Conservation (phyloP, 1,284 basidiomycete species). For the Heterobasidion annosum region DNA sequence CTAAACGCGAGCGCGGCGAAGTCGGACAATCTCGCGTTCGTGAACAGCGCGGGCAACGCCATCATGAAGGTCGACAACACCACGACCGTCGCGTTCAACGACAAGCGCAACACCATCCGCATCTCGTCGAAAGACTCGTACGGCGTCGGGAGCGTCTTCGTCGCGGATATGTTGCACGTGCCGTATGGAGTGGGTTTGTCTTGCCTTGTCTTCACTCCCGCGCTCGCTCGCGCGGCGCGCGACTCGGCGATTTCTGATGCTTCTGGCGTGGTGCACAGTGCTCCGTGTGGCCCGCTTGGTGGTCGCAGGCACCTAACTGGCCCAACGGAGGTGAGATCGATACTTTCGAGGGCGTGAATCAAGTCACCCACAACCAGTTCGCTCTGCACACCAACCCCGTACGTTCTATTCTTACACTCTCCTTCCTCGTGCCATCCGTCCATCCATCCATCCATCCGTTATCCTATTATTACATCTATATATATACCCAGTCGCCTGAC, state of each 20-base stretch:
- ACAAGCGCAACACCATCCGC: constrained; percentile 66
- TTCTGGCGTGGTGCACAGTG: constrained; percentile 29
- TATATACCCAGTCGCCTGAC: background rate
- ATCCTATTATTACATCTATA: too few relatives aligned
- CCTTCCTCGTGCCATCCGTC: too few relatives aligned
- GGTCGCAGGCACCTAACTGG: constrained; percentile 56
- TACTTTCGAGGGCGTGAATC: constrained; percentile 12
- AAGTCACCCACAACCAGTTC: constrained; percentile 33
- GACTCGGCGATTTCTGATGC: background rate
- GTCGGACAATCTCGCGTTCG: constrained; percentile 48
- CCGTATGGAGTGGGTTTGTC: constrained; percentile 43
- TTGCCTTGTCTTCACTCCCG: background rate
- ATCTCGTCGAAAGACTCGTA: constrained; percentile 51
- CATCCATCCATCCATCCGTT: too few relatives aligned
- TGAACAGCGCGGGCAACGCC: constrained; percentile 52
- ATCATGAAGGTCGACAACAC: constrained; percentile 71
- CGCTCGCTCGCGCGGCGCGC: background rate
- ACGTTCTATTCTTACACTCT: background rate
- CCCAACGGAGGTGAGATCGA: constrained; percentile 43
- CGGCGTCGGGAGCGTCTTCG: constrained; percentile 56
- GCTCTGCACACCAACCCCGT: constrained; percentile 54
- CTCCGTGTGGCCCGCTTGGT: constrained; percentile 69
- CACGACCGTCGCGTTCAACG: constrained; percentile 41
- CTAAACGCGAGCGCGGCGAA: constrained; percentile 40
- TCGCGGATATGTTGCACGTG: constrained; percentile 58